Percentiles rank a stretch among this genome's conserved stretches.
These are phyloP conservation scores for Fusarium stilboides DNA, from an alignment of 2,329 filamentous ascomycete species.

Conservation along the genomic window DNA sequence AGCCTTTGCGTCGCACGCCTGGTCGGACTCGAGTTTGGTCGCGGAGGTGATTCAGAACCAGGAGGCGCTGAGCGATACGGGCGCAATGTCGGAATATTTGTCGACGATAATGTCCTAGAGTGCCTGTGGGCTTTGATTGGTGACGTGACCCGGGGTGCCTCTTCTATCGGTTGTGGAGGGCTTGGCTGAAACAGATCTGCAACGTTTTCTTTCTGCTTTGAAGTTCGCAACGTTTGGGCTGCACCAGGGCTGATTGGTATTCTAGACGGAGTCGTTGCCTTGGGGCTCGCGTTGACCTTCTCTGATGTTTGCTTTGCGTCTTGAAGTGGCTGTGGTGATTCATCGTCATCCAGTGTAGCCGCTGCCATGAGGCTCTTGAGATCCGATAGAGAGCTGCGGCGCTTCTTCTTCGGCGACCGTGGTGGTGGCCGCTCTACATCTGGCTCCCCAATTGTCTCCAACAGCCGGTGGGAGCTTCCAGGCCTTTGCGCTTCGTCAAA, in stretches of 20 bases:
- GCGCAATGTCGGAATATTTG: constrained; percentile 69
- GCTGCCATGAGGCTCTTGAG: constrained; percentile 78
- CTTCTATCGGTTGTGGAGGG: constrained; percentile 35
- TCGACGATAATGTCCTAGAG: constrained; percentile 66
- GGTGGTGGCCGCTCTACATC: constrained; percentile 58
- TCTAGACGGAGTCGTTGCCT: constrained; percentile 62
- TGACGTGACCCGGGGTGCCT: constrained; percentile 40
- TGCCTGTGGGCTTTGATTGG: constrained; percentile 56
- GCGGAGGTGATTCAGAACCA: constrained; percentile 45
- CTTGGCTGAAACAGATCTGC: constrained; percentile 44
- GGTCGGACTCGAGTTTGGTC: constrained; percentile 49
- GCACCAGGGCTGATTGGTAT: constrained; percentile 66
- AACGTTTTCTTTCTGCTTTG: constrained; percentile 64
- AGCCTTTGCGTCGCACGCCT: constrained; percentile 65
- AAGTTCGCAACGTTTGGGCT: constrained; percentile 57
- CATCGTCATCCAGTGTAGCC: constrained; percentile 64
- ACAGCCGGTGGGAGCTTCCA: constrained; percentile 69
- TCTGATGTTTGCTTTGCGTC: constrained; percentile 69
- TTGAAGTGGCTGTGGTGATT: constrained; percentile 64
- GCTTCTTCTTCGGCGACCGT: constrained; percentile 77
- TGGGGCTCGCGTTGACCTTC: constrained; percentile 68
- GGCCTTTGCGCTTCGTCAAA: constrained; percentile 73
- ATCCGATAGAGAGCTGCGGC: constrained; percentile 93
- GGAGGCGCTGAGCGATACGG: constrained; percentile 54
- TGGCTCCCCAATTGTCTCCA: constrained; percentile 74